Evolutionary conservation across 148 eudicot species (phyloP).

Genomic region (Mesembryanthemum crystallinum): DNA sequence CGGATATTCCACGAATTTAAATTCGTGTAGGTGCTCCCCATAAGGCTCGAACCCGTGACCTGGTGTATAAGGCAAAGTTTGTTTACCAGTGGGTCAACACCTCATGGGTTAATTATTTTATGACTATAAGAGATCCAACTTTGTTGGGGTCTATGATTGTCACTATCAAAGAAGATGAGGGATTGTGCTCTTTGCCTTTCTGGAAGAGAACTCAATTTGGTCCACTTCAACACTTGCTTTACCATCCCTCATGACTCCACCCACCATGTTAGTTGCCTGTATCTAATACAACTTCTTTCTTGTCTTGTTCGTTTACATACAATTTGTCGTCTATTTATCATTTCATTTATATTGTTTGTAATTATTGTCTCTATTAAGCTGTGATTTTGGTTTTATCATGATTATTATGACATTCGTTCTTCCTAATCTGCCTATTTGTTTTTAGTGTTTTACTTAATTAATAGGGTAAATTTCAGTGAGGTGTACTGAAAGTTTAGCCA

Average conservation of each 20-base stretch:
- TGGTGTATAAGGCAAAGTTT: too few species aligned
- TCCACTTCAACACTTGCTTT: constrained; percentile 27
- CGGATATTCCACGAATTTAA: too few species aligned
- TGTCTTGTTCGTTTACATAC: neutral
- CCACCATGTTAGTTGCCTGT: constrained; percentile 27
- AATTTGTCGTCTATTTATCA: neutral
- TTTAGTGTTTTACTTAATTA: too few species aligned
- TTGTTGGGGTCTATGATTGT: constrained; percentile 26
- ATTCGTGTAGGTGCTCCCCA: too few species aligned
- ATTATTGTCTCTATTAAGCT: neutral
- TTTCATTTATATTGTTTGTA: neutral
- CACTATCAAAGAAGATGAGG: constrained; percentile 21
- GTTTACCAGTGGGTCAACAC: too few species aligned
- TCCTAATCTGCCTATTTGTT: too few species aligned
- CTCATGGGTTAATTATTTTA: too few species aligned
- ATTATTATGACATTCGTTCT: too few species aligned
- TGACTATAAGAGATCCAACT: constrained; percentile 17
- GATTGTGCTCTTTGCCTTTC: constrained; percentile 27
- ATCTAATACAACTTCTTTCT: constrained; percentile 8
- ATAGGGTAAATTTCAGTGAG: too few species aligned
- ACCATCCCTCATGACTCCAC: constrained; percentile 3
- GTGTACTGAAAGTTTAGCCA: too few species aligned
- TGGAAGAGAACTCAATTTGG: constrained; percentile 15
- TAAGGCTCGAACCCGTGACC: too few species aligned
- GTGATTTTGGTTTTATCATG: too few species aligned